Conservation (phyloP, 2,329 filamentous ascomycete species). For the Xylariaceae sp. region DNA sequence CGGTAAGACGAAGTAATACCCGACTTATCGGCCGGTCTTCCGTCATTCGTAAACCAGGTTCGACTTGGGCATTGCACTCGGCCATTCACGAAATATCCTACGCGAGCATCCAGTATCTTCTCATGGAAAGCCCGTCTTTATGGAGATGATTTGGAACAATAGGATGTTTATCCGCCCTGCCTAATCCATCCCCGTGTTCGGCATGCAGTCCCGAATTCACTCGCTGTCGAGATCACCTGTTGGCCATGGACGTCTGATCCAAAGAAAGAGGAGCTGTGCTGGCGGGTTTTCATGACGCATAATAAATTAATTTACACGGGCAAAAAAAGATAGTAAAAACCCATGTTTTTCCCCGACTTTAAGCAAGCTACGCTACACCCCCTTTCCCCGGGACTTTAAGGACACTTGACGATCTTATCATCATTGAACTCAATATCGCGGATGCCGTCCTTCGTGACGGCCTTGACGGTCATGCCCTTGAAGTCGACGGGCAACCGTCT, state of each 20-base stretch:
- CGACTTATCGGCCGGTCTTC: no score
- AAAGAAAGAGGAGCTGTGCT: no score
- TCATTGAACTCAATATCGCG: conserved; percentile 81
- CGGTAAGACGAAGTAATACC: no score
- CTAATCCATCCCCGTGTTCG: no score
- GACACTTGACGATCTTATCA: conserved; percentile 61
- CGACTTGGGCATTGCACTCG: no score
- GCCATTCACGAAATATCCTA: no score
- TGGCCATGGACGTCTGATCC: not conserved
- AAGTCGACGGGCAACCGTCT: conserved; percentile 96
- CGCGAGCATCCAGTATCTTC: no score
- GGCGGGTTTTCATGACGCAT: not conserved
- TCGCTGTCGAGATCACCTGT: not conserved
- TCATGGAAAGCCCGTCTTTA: no score
- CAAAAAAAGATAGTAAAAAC: not conserved
- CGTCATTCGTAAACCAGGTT: no score
- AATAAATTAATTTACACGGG: conserved; percentile 25
- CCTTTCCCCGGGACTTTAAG: conserved; percentile 36
- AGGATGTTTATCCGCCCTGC: no score
- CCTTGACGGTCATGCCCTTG: conserved; percentile 94
- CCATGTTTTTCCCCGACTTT: conserved; percentile 14
- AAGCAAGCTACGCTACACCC: no score
- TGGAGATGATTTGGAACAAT: no score
- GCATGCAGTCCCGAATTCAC: not conserved
- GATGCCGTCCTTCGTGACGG: conserved; percentile 90